Evolutionary conservation across 2,329 filamentous ascomycete species (phyloP).

Genomic region (Botryotinia calthae): DNA sequence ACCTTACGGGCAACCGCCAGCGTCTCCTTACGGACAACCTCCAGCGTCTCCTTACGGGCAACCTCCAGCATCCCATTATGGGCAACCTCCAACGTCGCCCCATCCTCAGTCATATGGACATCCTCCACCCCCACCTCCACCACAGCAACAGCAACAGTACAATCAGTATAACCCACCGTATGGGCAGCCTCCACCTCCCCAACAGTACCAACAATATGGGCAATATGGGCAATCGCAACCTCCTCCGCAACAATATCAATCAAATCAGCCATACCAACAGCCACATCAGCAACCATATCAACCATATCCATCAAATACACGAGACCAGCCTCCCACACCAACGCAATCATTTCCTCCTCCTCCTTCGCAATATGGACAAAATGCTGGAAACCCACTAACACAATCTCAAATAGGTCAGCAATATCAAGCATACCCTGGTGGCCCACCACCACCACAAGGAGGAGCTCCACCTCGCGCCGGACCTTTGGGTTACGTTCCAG

Average conservation of each 20-base stretch:
- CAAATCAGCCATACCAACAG: neutral
- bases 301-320: neutral
- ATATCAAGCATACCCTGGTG: constrained; percentile 19
- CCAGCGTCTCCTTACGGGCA: neutral
- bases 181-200: constrained; percentile 5
- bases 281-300: neutral
- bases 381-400: constrained; percentile 11
- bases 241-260: constrained; percentile 1
- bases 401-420: constrained; percentile 20
- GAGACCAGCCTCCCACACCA: neutral
- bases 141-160: constrained; percentile 7
- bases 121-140: neutral
- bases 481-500: constrained; percentile 17
- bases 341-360: neutral
- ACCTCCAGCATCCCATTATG: neutral
- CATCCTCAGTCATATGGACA: constrained; percentile 13
- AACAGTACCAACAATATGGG: constrained; percentile 7
- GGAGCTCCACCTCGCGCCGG: constrained; percentile 23
- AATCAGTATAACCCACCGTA: constrained; percentile 6
- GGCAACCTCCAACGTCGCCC: neutral
- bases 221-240: constrained; percentile 8
- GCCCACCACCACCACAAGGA: constrained; percentile 10
- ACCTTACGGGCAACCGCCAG: neutral
- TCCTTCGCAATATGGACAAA: constrained; percentile 10
- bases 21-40: neutral